Conservation (phyloP, 805 yeast species). For the Torulaspora delbrueckii region DNA sequence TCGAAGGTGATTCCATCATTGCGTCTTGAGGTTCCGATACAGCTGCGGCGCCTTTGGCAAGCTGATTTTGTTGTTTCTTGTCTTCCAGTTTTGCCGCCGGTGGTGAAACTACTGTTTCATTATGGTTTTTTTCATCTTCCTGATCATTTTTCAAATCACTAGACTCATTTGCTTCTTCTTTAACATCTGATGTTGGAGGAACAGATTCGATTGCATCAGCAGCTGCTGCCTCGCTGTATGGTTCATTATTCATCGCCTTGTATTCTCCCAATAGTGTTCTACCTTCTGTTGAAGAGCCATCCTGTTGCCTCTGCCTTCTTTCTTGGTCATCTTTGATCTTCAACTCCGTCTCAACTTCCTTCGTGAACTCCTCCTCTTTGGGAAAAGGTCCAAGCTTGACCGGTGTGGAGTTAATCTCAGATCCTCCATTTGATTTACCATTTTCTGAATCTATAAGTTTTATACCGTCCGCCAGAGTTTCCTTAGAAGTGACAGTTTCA, state of each 20-base stretch:
- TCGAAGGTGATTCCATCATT: constrained; percentile 62
- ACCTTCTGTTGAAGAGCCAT: constrained; percentile 15
- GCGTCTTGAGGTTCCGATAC: constrained; percentile 9
- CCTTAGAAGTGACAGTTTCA: constrained; percentile 35
- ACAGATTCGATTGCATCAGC: not conserved
- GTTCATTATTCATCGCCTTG: constrained; percentile 49
- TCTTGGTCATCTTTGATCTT: constrained; percentile 70
- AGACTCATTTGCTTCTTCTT: constrained; percentile 7
- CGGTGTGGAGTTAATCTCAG: constrained; percentile 37
- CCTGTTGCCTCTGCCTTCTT: constrained; percentile 34
- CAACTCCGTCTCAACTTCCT: constrained; percentile 80
- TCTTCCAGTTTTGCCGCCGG: constrained; percentile 13
- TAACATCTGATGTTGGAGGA: constrained; percentile 3
- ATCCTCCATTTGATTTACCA: constrained; percentile 25
- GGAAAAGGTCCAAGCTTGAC: constrained; percentile 83
- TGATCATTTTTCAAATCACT: constrained; percentile 11
- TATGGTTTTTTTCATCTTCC: constrained; percentile 15
- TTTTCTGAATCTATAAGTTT: constrained; percentile 33
- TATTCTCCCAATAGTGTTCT: constrained; percentile 61
- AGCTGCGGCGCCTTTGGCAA: constrained; percentile 23
- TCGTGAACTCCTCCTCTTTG: constrained; percentile 73
- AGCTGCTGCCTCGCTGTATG: constrained; percentile 10
- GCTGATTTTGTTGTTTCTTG: constrained; percentile 26
- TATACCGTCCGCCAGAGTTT: constrained; percentile 33
- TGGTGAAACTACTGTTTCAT: constrained; percentile 26